Base-by-base conservation (phyloP, 2,329 filamentous ascomycete genomes). In the Claviceps africana region DNA sequence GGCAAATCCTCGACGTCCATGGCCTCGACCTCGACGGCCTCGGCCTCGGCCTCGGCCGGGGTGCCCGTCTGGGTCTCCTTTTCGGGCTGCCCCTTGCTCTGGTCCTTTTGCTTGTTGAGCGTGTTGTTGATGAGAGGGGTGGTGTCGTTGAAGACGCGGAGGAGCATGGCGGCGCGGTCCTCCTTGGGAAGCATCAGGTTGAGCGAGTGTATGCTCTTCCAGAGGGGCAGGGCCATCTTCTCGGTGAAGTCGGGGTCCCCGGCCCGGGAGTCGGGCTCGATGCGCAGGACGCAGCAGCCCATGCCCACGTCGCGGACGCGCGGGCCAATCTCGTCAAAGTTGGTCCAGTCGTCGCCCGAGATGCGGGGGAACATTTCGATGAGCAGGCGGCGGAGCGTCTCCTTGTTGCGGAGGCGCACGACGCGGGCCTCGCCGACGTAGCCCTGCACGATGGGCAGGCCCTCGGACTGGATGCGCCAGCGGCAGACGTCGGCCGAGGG, bases 151-250 rank as follows among this genome's bases (percentile, higher is more conserved):
- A 85, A 98, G 55, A 98, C 75, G 22, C 93, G 78, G 57, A 97
- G 74, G 59, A 97, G 72, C 88, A 97, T 94, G 1, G 93, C 93
- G 25, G 82, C 84, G 17, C 93, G 81, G 58, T 98, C 93, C 67
- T 98, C 93, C 73, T 98, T 98, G 48, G 93, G 91, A 63, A 98
- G 75, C 93, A 98, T 98, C 51, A 98, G 79, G 67, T 98, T 98
- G 54, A 97, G 76, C 21, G 86, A 91, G 60, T 90, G 83, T 55
- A 95, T 79, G 65, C 89, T 94, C 70, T 94, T 85, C 93, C 93
- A 98, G 30, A 98, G 73, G 3, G 93, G 93, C 19, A 98, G 76
- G 1, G 91, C 86, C 80, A 96, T 88, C 28, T 80, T 75, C 72
- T 97, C 91, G 25, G 70, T 67, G 56, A 82, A 83, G 46, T 76